Conservation (phyloP, 257 asterid species). For the Orobanche coerulescens region DNA sequence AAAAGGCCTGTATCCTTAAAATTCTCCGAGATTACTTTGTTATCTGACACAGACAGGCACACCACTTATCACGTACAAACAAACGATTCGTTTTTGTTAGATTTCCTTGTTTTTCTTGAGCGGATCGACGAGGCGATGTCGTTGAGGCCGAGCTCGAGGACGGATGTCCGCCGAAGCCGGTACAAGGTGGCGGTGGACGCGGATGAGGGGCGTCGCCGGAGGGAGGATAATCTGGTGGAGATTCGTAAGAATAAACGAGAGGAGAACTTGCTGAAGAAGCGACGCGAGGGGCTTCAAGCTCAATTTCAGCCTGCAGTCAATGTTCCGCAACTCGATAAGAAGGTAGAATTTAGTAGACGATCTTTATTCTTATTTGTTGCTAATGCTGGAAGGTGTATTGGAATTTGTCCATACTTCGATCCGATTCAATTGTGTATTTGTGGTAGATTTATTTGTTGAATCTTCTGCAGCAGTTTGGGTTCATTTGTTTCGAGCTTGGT, state of each 20-base stretch:
- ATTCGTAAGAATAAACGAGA: slow-evolving; percentile 89
- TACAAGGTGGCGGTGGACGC: slow-evolving; percentile 97
- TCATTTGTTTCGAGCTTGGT: not conserved
- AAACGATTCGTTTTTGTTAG: not conserved
- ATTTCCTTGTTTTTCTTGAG: not conserved
- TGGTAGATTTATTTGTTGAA: not conserved
- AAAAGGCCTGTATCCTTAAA: not conserved
- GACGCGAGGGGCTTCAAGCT: slow-evolving; percentile 71
- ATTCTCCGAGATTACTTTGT: not conserved
- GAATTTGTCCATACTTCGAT: not conserved
- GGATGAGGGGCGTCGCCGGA: slow-evolving; percentile 85
- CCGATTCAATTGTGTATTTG: not conserved
- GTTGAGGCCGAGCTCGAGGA: slow-evolving; percentile 71
- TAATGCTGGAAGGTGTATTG: not conserved
- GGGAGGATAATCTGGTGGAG: slow-evolving; percentile 97
- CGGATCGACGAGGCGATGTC: slow-evolving; percentile 42
- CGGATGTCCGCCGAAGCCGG: slow-evolving; percentile 81
- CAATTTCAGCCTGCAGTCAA: slow-evolving; percentile 39
- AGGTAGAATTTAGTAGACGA: slow-evolving; percentile 29
- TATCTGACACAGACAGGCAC: not conserved
- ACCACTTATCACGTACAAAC: too few species aligned
- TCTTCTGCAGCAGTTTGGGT: not conserved
- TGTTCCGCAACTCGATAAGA: slow-evolving; percentile 53
- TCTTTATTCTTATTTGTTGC: not conserved
- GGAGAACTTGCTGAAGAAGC: slow-evolving; percentile 76